phyloP scores from a whole-genome alignment of 768 basidiomycete genomes.

The Rhizopogon rudus region DNA sequence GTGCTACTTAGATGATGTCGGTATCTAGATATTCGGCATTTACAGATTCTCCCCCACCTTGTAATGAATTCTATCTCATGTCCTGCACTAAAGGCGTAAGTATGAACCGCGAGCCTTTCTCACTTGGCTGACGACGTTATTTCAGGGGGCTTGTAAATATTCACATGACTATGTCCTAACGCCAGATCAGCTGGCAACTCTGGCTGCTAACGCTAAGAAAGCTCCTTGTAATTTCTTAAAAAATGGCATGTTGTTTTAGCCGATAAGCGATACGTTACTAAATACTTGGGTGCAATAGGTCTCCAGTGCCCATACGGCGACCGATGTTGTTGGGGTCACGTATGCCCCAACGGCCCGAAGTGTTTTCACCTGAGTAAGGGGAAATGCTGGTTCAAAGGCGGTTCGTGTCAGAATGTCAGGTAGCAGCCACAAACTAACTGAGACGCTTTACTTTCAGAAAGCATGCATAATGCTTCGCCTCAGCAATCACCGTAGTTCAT shows the following conservation, averaged over 20 bases:
- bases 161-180: constrained; percentile 76
- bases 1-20: not conserved
- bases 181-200: constrained; percentile 62
- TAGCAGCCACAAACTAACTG: not conserved
- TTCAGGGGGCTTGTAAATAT: constrained; percentile 70
- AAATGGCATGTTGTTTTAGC: constrained; percentile 43
- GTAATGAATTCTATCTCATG: constrained; percentile 84
- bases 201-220: constrained; percentile 77
- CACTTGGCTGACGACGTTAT: constrained; percentile 9
- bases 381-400: constrained; percentile 86
- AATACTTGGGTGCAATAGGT: constrained; percentile 34
- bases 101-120: not conserved
- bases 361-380: constrained; percentile 69
- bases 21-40: constrained; percentile 5
- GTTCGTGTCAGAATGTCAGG: constrained; percentile 25
- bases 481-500: constrained; percentile 10
- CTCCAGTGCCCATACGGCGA: constrained; percentile 72
- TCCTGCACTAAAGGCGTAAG: constrained; percentile 73
- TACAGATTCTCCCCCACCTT: constrained; percentile 76
- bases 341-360: constrained; percentile 73
- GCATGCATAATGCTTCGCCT: constrained; percentile 32
- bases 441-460: constrained; percentile 21
- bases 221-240: constrained; percentile 84
- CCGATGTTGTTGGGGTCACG: constrained; percentile 79
- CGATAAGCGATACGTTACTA: not conserved